Evolutionary conservation across 2,329 filamentous ascomycete genomes (phyloP).

Genomic region (Beauveria bassiana): DNA sequence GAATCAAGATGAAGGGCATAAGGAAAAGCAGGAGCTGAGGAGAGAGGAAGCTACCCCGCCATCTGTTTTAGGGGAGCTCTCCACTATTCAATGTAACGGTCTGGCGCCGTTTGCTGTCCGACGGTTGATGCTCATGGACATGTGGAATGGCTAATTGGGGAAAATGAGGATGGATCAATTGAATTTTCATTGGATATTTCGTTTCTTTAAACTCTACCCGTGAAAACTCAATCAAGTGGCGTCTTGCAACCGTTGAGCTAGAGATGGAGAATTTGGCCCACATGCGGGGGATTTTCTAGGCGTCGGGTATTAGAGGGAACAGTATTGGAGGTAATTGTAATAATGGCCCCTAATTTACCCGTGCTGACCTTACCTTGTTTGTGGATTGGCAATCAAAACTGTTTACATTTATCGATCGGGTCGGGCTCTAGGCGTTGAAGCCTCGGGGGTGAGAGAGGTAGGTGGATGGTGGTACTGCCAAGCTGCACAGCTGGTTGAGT

Average conservation of each 20-base stretch:
- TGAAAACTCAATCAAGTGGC: neutral
- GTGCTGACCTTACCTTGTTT: neutral
- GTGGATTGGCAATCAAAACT: no score
- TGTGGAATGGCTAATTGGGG: neutral
- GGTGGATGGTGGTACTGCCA: neutral
- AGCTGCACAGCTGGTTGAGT: neutral
- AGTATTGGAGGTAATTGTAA: neutral
- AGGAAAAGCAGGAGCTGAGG: neutral
- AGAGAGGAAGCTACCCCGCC: conserved; percentile 7
- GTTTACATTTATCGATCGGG: no score
- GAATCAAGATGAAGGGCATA: neutral
- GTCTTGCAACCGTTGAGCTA: neutral
- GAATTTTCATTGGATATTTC: neutral
- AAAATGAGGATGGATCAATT: neutral
- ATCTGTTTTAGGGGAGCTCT: neutral
- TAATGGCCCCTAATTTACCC: neutral
- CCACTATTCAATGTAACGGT: conserved; percentile 1
- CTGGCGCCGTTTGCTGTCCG: neutral
- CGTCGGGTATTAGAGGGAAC: neutral
- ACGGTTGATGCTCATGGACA: neutral
- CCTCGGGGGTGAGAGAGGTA: neutral
- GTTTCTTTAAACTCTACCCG: neutral
- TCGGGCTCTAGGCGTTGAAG: no score
- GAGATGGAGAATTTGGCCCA: neutral
- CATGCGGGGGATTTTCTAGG: neutral